Evolutionary conservation across 805 yeast species (phyloP).

Genomic region (Ogataea haglerorum): DNA sequence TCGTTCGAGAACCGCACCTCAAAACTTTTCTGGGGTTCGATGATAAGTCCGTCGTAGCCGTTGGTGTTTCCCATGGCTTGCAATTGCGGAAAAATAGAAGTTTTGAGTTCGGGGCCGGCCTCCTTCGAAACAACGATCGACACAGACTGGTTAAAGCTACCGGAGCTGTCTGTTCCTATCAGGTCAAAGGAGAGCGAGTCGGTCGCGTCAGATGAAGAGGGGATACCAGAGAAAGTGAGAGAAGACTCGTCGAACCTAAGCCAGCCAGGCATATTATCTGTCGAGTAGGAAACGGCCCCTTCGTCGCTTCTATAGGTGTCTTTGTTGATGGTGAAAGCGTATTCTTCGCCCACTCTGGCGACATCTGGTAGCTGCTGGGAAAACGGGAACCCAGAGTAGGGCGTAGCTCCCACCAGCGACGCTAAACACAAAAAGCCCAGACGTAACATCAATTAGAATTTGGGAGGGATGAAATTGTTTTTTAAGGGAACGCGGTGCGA

Average conservation of each 20-base stretch:
- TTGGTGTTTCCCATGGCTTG: slow-evolving; percentile 69
- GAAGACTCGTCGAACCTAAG: slow-evolving; percentile 61
- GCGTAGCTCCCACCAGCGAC: slow-evolving; percentile 36
- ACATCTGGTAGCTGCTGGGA: slow-evolving; percentile 82
- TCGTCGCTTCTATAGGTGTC: slow-evolving; percentile 59
- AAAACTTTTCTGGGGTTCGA: slow-evolving; percentile 67
- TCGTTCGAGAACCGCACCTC: slow-evolving; percentile 57
- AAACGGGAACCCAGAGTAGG: slow-evolving; percentile 72
- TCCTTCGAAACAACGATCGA: slow-evolving; percentile 56
- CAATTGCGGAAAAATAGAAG: slow-evolving; percentile 48
- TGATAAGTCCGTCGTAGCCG: slow-evolving; percentile 69
- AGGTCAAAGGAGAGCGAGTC: slow-evolving; percentile 48
- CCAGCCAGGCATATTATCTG: slow-evolving; percentile 71
- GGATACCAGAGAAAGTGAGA: slow-evolving; percentile 69
- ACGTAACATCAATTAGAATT: slow-evolving; percentile 8
- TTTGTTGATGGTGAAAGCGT: slow-evolving; percentile 62
- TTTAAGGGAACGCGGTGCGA: slow-evolving; percentile 9
- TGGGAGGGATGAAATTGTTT: slow-evolving; percentile 9
- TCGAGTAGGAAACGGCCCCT: slow-evolving; percentile 51
- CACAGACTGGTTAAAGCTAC: slow-evolving; percentile 49
- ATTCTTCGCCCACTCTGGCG: slow-evolving; percentile 64
- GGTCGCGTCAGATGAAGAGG: slow-evolving; percentile 43
- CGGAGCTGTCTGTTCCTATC: slow-evolving; percentile 61
- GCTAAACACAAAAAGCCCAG: slow-evolving; percentile 7
- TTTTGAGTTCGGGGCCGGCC: slow-evolving; percentile 50